Conservation (phyloP, 2,329 filamentous ascomycete species). For the Aureobasidium leucospermi region DNA sequence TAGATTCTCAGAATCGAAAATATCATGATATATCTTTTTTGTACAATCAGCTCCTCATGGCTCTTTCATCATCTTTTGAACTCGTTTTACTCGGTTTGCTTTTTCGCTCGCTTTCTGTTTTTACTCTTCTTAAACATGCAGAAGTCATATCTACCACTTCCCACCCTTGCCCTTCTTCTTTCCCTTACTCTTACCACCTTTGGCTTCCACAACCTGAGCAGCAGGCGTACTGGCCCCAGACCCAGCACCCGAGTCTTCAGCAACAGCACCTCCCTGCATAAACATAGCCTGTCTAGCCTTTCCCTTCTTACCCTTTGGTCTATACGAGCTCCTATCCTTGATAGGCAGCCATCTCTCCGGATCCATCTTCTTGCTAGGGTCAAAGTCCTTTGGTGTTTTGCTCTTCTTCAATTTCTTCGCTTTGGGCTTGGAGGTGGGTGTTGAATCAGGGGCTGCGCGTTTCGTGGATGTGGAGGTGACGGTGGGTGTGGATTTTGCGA, state of each 20-base stretch:
- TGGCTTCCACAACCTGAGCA: constrained; percentile 32
- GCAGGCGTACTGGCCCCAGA: constrained; percentile 27
- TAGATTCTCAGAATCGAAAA: too few species aligned
- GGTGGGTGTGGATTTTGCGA: constrained; percentile 38
- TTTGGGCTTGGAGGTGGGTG: constrained; percentile 38
- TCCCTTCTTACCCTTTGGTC: constrained; percentile 84
- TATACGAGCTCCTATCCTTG: constrained; percentile 79
- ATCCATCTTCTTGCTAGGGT: constrained; percentile 72
- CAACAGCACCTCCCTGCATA: constrained; percentile 74
- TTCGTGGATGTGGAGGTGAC: constrained; percentile 32
- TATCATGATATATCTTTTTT: too few species aligned
- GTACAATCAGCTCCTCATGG: too few species aligned
- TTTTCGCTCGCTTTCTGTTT: too few species aligned
- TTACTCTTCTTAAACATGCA: too few species aligned
- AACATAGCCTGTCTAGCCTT: constrained; percentile 59
- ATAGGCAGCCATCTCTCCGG: constrained; percentile 90
- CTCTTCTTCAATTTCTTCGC: constrained; percentile 52
- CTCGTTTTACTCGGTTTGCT: too few species aligned
- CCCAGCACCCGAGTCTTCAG: constrained; percentile 44
- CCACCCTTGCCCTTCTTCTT: constrained; percentile 28
- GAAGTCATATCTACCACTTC: constrained; percentile 13
- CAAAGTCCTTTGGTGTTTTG: constrained; percentile 65
- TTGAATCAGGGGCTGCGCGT: constrained; percentile 35
- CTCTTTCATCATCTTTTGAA: too few species aligned
- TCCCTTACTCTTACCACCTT: constrained; percentile 34